phyloP scores from a whole-genome alignment of 2,329 filamentous ascomycete species.

The Epichloe brachyelytri region DNA sequence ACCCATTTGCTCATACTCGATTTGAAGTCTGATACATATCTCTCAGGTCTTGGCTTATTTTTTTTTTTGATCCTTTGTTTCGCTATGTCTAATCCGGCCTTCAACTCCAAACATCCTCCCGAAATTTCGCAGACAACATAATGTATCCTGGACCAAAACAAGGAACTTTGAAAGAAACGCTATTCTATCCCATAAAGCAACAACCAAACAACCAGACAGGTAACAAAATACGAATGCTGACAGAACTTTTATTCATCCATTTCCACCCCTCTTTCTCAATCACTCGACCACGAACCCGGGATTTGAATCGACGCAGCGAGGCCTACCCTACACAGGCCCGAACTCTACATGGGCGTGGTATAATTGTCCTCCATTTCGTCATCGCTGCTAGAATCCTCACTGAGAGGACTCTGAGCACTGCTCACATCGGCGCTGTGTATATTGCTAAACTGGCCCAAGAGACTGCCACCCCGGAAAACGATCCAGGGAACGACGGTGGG shows the following conservation, averaged over 20 bases:
- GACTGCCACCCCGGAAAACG: conserved; percentile 21
- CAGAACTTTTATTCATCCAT: no score
- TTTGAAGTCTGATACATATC: not conserved
- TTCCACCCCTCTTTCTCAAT: not conserved
- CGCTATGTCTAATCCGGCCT: no score
- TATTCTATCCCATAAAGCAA: no score
- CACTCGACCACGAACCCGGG: not conserved
- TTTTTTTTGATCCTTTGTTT: no score
- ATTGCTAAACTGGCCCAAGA: conserved; percentile 29
- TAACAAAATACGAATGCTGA: no score
- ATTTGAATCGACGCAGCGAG: not conserved
- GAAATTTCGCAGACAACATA: no score
- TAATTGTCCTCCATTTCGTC: conserved; percentile 35
- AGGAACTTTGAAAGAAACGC: no score
- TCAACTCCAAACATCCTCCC: no score
- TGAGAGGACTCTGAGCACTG: conserved; percentile 37
- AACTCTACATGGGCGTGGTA: conserved; percentile 12
- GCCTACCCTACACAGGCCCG: not conserved
- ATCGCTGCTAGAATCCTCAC: conserved; percentile 38
- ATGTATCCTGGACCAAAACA: no score
- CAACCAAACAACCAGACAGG: no score
- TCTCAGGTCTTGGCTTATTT: no score
- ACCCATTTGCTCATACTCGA: no score
- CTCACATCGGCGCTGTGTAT: conserved; percentile 35
- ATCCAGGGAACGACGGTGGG: conserved; percentile 12